Base-by-base conservation (phyloP, 2,329 filamentous ascomycete species). In the Acrocalymma vagum region DNA sequence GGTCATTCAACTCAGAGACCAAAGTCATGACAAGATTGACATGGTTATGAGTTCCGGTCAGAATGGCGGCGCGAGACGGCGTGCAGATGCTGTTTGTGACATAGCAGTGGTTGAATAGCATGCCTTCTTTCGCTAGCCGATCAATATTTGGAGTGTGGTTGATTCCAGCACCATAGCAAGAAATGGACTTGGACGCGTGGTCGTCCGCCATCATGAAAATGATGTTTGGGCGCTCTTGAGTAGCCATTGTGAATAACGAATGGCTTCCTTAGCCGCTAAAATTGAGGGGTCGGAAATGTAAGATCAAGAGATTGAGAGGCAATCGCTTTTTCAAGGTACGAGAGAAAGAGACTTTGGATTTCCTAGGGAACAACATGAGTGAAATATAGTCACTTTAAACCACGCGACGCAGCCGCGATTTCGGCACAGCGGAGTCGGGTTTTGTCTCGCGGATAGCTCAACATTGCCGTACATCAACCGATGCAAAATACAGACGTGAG, bases 131-230 rank as follows among this genome's bases (percentile, higher is more conserved):
- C 0, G 77, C 78, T 4, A 80, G 49, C 0, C 77, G 70, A 51
- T 80, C 77, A 14, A 81, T 63, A 47, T 80, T 75, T 6, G 78
- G 77, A 1, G 78, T 80, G 34, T 70, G 39, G 53, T 80, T 80
- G 53, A 81, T 79, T 4, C 72, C 74, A 2, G 76, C 74, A 3
- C 77, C 77, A 26, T 80, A 80, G 43, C 65, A 68, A 13, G 65
- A 70, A 31, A 78, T 79, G 11, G 76, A 65, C 50, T 80, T 79
- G 28, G 73, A 62, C 6, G 78, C 78, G 65, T 80, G 77, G 60
- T 80, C 78, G 58, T 80, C 77, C 0, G 77, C 78, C 74, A 80
- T 78, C 58, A 80, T 78, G 62, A 80, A 80, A 38, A 80, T 43
- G 40, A 77, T 74, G 43, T 75, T 75, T 3, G 58, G 58, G 9